A percentile compares a stretch with the other conserved stretches of the same genome.
phyloP scores from a whole-genome alignment of 2,329 filamentous ascomycete genomes.

The Geoglossum cookeanum region DNA sequence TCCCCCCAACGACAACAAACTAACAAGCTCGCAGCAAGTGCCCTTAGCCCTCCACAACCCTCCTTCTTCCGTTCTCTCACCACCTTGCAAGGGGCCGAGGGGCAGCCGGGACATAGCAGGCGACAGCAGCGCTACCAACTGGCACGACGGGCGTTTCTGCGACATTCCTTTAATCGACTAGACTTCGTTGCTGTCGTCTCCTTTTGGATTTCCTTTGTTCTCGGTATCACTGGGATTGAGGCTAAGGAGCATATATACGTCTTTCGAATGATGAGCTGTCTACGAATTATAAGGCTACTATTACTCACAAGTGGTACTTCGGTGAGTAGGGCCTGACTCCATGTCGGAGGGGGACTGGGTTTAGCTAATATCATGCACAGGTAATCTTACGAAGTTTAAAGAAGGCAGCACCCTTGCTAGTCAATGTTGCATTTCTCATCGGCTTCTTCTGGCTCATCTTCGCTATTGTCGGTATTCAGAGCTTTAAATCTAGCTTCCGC shows the following conservation, averaged over 20 bases:
- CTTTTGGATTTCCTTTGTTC: constrained; percentile 76
- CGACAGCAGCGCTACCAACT: constrained; percentile 70
- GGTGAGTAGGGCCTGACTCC: constrained; percentile 30
- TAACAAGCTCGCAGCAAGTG: constrained; percentile 30
- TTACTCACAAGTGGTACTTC: constrained; percentile 85
- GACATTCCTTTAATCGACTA: constrained; percentile 87
- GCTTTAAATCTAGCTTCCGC: constrained; percentile 44
- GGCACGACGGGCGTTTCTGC: constrained; percentile 75
- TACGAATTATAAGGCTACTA: constrained; percentile 80
- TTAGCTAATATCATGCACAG: constrained; percentile 20
- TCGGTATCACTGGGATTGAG: constrained; percentile 54
- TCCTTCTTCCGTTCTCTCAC: constrained; percentile 64
- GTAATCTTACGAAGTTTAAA: constrained; percentile 92
- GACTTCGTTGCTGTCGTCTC: constrained; percentile 91
- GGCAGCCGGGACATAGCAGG: constrained; percentile 41
- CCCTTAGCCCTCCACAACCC: constrained; percentile 26
- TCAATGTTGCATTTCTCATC: constrained; percentile 86
- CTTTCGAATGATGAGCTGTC: constrained; percentile 90
- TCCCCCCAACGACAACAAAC: constrained; percentile 60
- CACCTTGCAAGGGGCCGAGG: constrained; percentile 40
- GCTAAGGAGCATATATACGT: constrained; percentile 56
- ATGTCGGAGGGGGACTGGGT: neutral
- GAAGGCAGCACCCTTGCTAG: constrained; percentile 75
- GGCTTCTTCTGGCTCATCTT: constrained; percentile 97
- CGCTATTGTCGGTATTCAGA: constrained; percentile 90